Base-by-base conservation (phyloP, 2,329 filamentous ascomycete genomes). In the Lomentospora prolificans region DNA sequence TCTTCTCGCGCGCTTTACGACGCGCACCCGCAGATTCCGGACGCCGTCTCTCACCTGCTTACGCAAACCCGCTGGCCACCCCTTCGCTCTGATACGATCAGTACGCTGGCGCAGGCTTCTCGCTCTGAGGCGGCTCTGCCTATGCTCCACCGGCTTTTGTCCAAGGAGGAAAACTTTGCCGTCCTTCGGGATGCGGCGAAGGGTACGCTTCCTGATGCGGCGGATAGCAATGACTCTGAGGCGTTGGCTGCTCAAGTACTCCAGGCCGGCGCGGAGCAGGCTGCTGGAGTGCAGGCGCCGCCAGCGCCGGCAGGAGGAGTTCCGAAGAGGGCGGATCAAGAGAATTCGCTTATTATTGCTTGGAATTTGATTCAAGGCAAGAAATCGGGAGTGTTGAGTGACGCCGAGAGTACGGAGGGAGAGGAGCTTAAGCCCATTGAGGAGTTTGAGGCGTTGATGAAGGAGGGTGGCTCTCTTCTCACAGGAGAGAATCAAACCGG, bases 321-420 rank as follows among this genome's bases (percentile, higher is more conserved):
- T 46, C 77, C 78, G 70, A 67, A 69, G 1, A 72, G 72, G 58
- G 70, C 80, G 4, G 81, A 85, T 61, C 72, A 80, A 7, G 81
- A 85, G 64, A 86, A 86, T 58, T 80, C 75, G 0, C 66, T 86
- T 22, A 78, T 85, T 0, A 65, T 86, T 57, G 72, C 82, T 3
- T 75, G 75, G 2, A 77, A 84, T 65, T 61, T 86, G 55, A 61
- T 82, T 41, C 74, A 72, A 61, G 72, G 19, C 3, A 19, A 25
- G n/a, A 33, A 51, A 39, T 19, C 10, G 14, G 46, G 31, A 1
- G 27, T 10, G n/a, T 17, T 33, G 30, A 14, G n/a, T 4, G 53
- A 50, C 19, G 12, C 22, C 10, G n/a, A 41, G 12, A 19, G 17
- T 48, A 10, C 5, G 0, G 64, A 67, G 1, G 68, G 71, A 5